A percentile compares a stretch with the other conserved stretches of the same genome.
phyloP scores from a whole-genome alignment of 2,329 filamentous ascomycete genomes.

The Phyllosticta capitalensis region DNA sequence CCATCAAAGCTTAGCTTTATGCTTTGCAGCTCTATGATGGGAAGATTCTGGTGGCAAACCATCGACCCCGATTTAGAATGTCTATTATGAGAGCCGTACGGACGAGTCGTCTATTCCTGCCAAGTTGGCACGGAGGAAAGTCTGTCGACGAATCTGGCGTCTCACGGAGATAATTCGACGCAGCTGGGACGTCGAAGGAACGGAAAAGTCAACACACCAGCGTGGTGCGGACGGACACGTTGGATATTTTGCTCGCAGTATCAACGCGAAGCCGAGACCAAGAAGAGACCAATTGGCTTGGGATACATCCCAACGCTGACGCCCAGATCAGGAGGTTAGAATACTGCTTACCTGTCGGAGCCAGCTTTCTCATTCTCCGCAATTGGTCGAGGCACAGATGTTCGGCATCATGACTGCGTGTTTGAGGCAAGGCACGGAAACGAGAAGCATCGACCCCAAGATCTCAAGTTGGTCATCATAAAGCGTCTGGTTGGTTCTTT shows the following conservation, averaged over 20 bases:
- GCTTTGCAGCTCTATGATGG: neutral
- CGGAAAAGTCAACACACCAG: neutral
- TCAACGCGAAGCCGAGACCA: neutral
- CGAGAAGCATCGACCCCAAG: neutral
- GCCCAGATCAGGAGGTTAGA: neutral
- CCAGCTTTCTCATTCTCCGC: neutral
- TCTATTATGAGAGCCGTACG: neutral
- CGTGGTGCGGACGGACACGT: neutral
- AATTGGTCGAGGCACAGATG: neutral
- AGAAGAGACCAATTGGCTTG: neutral
- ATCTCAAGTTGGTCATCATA: neutral
- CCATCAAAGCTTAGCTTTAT: neutral
- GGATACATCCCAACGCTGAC: neutral
- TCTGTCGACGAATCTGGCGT: neutral
- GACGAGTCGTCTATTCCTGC: neutral
- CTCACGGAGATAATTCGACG: neutral
- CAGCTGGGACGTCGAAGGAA: neutral
- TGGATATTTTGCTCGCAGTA: neutral
- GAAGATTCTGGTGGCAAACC: neutral
- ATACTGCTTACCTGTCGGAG: neutral
- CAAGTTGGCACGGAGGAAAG: neutral
- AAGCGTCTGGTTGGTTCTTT: neutral
- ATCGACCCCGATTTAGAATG: neutral
- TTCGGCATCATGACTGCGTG: neutral
- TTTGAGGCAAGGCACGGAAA: neutral